A percentile compares a stretch with the other conserved stretches of the same genome.
Conservation (phyloP, 208 protist species). For the Wallacemonas collosoma region DNA sequence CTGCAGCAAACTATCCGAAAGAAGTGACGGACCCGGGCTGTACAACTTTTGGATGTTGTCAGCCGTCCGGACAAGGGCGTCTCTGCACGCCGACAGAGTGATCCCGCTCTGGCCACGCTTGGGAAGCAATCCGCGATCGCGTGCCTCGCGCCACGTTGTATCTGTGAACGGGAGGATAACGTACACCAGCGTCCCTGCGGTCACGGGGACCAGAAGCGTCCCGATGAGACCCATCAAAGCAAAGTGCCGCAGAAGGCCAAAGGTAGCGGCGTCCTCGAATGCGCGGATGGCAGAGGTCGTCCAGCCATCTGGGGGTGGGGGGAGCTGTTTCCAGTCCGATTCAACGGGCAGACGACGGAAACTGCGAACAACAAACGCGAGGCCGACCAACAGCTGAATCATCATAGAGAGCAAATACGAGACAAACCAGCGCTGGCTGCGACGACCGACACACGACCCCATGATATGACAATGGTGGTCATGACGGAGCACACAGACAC, state of each 20-base stretch:
- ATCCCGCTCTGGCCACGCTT: not conserved
- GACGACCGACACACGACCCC: conserved; percentile 44
- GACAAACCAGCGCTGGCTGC: conserved; percentile 57
- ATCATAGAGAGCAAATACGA: conserved; percentile 41
- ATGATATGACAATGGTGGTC: conserved; percentile 64
- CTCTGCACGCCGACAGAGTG: not conserved
- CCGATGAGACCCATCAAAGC: conserved; percentile 28
- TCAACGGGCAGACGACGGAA: conserved; percentile 30
- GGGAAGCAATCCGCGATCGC: conserved; percentile 15
- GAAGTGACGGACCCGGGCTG: not conserved
- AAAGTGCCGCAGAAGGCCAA: conserved; percentile 22
- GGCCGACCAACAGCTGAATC: conserved; percentile 28
- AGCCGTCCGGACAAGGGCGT: not conserved
- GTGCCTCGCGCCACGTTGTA: conserved; percentile 36
- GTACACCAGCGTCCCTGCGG: conserved; percentile 29
- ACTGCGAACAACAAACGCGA: conserved; percentile 33
- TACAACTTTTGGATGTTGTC: not conserved
- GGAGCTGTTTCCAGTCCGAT: conserved; percentile 24
- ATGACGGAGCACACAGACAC: conserved; percentile 53
- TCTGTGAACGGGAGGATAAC: conserved; percentile 32
- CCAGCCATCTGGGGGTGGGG: conserved; percentile 16
- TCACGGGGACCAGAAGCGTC: conserved; percentile 22
- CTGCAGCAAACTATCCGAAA: not conserved
- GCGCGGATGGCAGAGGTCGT: conserved; percentile 1
- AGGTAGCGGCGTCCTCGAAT: conserved; percentile 28